A percentile compares a stretch with the other conserved stretches of the same genome.
phyloP scores from a whole-genome alignment of 805 yeast genomes.

The Ogataea paradorogensis region DNA sequence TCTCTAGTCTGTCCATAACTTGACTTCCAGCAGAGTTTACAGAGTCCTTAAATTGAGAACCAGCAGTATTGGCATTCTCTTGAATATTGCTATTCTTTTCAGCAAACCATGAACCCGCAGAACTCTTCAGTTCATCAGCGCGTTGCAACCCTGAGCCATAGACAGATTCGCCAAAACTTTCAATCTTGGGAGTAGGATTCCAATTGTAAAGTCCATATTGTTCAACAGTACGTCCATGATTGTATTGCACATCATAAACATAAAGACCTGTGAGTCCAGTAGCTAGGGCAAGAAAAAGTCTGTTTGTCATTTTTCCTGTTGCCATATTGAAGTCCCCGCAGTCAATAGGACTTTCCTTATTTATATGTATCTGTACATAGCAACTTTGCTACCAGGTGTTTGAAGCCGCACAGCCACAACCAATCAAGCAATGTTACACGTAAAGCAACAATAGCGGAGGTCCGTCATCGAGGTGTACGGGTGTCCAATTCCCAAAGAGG shows the following conservation, averaged over 20 bases:
- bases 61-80: constrained; percentile 12
- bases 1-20: constrained; percentile 14
- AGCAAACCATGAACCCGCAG: constrained; percentile 22
- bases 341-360: not conserved
- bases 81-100: constrained; percentile 20
- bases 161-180: constrained; percentile 13
- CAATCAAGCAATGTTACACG: too few species aligned
- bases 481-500: not conserved
- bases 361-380: constrained; percentile 2
- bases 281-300: constrained; percentile 19
- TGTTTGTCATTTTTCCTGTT: constrained; percentile 20
- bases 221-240: constrained; percentile 26
- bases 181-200: constrained; percentile 25
- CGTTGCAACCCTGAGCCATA: constrained; percentile 19
- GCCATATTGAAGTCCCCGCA: constrained; percentile 4
- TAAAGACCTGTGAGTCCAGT: constrained; percentile 30
- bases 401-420: constrained; percentile 5
- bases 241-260: constrained; percentile 27
- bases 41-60: constrained; percentile 11
- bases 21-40: constrained; percentile 15
- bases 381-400: constrained; percentile 8
- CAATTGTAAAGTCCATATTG: constrained; percentile 28
- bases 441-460: too few species aligned
- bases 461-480: not conserved
- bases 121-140: constrained; percentile 19